Conservation (phyloP, 768 basidiomycete genomes). For the Phylloporus sp. region DNA sequence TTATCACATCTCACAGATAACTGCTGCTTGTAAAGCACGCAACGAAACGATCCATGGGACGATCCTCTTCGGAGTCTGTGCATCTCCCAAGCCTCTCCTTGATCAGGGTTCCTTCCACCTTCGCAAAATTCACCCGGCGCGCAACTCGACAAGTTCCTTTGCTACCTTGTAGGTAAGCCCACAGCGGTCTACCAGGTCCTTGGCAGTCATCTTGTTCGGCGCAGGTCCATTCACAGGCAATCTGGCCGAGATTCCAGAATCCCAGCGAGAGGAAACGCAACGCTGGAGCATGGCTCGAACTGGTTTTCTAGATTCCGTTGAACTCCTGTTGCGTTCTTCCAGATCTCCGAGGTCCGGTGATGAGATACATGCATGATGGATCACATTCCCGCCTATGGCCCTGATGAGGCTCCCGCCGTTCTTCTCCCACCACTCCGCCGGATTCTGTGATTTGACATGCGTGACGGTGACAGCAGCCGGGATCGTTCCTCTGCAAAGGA, state of each 20-base stretch:
- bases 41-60: too few species aligned
- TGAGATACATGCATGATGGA: slow-evolving; percentile 20
- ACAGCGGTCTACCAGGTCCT: neutral
- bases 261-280: neutral
- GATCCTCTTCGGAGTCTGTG: too few species aligned
- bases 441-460: slow-evolving; percentile 23
- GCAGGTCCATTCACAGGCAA: too few species aligned
- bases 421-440: slow-evolving; percentile 25
- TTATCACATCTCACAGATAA: too few species aligned
- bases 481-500: slow-evolving; percentile 30
- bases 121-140: too few species aligned
- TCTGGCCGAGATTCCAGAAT: too few species aligned
- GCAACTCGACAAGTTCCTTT: too few species aligned
- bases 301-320: neutral
- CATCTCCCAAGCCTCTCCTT: too few species aligned
- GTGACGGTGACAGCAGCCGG: slow-evolving; percentile 33
- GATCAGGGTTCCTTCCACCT: too few species aligned
- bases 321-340: neutral
- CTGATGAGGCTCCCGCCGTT: slow-evolving; percentile 1
- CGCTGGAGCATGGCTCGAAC: slow-evolving; percentile 3
- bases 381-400: neutral
- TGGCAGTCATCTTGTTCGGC: neutral
- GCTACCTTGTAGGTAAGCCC: too few species aligned
- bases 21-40: too few species aligned
- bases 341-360: neutral